Percentiles rank a stretch among this genome's conserved stretches.
Evolutionary conservation across 495 filamentous ascomycete species (phyloP).

Genomic region (Beverwykella pulmonaria): DNA sequence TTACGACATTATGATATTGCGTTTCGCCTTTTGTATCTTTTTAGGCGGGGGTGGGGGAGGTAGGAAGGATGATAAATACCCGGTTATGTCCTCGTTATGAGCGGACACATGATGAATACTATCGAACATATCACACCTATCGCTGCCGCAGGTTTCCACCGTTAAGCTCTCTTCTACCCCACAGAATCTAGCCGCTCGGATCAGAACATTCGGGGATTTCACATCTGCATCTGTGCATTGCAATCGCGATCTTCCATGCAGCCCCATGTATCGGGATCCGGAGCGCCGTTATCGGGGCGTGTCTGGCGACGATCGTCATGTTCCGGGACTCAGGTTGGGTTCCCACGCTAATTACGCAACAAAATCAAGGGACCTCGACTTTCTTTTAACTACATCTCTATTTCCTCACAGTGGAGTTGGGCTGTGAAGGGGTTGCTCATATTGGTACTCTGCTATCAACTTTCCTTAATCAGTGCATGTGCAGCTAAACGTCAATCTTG

Average conservation of each 20-base stretch:
- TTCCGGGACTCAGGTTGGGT: background rate
- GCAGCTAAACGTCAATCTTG: too few species aligned
- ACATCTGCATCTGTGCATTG: too few species aligned
- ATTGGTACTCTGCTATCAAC: too few species aligned
- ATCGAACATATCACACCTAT: background rate
- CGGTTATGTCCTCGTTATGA: background rate
- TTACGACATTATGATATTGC: background rate
- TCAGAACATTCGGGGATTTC: too few species aligned
- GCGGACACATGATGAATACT: background rate
- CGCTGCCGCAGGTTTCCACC: too few species aligned
- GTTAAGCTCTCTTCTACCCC: too few species aligned
- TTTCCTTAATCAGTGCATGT: too few species aligned
- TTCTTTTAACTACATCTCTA: constrained; percentile 12
- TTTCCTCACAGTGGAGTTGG: background rate
- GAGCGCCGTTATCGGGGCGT: background rate
- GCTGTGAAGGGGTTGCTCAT: too few species aligned
- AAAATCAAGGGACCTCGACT: constrained; percentile 1
- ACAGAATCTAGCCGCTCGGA: too few species aligned
- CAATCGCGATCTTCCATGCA: too few species aligned
- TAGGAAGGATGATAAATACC: background rate
- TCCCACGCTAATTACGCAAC: background rate
- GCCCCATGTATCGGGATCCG: too few species aligned
- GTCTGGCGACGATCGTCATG: background rate
- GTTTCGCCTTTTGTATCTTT: background rate
- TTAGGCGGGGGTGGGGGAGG: background rate